Base-by-base conservation (phyloP, 805 yeast species). In the Cyberlindnera nakhonratchasimensis region DNA sequence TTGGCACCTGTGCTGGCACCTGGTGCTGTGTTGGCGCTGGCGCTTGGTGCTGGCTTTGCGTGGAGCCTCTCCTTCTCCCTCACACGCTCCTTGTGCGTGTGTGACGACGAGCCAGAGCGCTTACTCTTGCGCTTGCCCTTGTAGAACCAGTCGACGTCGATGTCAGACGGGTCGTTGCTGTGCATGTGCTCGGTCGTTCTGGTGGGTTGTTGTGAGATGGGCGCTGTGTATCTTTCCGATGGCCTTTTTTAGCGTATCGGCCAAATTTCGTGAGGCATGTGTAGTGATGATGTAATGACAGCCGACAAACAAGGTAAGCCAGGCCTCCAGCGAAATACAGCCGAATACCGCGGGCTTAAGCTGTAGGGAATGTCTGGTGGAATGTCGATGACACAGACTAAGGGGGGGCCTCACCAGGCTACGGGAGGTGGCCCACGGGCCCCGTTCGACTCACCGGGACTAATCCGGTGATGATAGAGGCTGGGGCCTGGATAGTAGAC, bases 131-230 rank as follows among this genome's bases (percentile, higher is more conserved):
- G 79, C 57, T 81, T 81, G n/a, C 90, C 90, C 53, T 88, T 70
- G 57, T 85, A 85, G 21, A 86, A 67, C 95, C 95, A 86, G 56
- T 85, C 95, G 11, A 86, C 89, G 52, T 85, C 91, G 33, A 86
- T 52, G 37, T 49, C 50, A 2, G 53, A 48, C 17, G 42, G 46
- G 19, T 48, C 52, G 24, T 18, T 35, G 50, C 39, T 42, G 32
- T 12, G 42, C 49, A 41, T 40, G 23, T 8, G 17, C 12, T 17
- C 20, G 14, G 24, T 22, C 18, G 22, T 19, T 22, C 16, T 8
- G n/a, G n/a, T 29, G 9, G 11, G 16, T 24, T 19, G 32, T 17
- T 17, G 29, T 18, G 26, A 9, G 26, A 9, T 23, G 26, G 12
- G 26, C 11, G 26, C 26, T 23, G 26, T 9, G 13, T 13, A 16